Evolutionary conservation across 805 yeast genomes (phyloP), one percentile per base, ranked within the genome.

Genomic region (Schwanniomyces sp.): DNA sequence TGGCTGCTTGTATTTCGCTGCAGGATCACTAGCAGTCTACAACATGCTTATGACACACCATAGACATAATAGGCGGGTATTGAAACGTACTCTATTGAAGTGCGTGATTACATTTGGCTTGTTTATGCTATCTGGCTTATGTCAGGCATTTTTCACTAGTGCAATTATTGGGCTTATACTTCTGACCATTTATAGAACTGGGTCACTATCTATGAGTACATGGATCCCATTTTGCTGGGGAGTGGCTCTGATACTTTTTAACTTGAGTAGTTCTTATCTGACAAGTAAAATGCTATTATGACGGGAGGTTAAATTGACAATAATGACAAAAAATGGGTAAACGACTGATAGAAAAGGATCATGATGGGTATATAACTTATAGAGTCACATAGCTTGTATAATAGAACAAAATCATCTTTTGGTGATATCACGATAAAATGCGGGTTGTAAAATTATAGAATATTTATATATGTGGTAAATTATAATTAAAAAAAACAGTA

Each of bases 141-240:
- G 78, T 0, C 88, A 82, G 56, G 97, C 87, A 0, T 71, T 88
- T 38, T 67, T 82, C 2, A 70, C 85, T 1, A 98, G 97, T 0
- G 81, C 91, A 1, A 74, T 89, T 5, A 75, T 87, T 36, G 97
- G 97, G 0, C 71, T 91, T 10, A 61, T 94, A 52, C 60, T 88
- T 14, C 85, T 85, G 30, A 87, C 90, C 1, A 78, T 91, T 7
- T 91, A 91, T 67, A 74, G 78, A 46, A 83, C 96, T 0, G 96
- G 96, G 0, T 75, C 86, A 21, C 82, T 92, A 57, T 79, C 86
- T 18, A 88, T 94, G 95, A 85, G 95, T 10, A 88, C 97, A 0
- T 92, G 99, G 99, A 82, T 92, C 7, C 98, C 99, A 0, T 77
- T 92, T 54, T 79, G 86, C 46, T 88, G 91, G 82, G 95, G 84